Evolutionary conservation across 768 basidiomycete genomes (phyloP), one percentile per base, ranked within the genome.

Genomic region (Suillus subaureus): DNA sequence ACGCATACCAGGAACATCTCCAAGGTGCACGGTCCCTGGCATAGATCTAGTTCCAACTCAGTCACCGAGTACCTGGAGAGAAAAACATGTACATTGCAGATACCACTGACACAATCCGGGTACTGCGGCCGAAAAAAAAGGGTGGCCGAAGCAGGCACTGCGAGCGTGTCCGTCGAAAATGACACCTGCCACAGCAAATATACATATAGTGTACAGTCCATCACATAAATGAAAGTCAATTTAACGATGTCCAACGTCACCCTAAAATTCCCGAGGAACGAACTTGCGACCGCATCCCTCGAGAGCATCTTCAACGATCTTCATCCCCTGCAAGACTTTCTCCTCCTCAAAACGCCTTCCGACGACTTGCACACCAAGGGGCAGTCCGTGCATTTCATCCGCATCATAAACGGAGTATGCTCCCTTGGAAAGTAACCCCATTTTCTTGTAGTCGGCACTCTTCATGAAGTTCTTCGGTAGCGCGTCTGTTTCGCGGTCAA

Each of bases 301-400:
- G n/a, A 76, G 68, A 21, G 74, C 74, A 2, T 64, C 66, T 52
- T 86, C 79, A 57, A 90, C 78, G 7, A 91, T 80, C 69, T 85
- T 84, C 86, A 91, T 90, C 2, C 85, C 89, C 70, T 87, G 85
- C 8, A 92, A 67, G 3, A 90, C 89, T 70, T 87, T 87, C 75
- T 93, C 91, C 75, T 92, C 91, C 72, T 90, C 87, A 47, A 90
- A 80, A 49, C 86, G 78, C 54, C 82, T 77, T 2, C 89, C 89
- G 1, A 86, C 81, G 39, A 92, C 74, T 71, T 92, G 89, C 13
- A 91, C 84, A 2, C 89, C 88, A 2, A 92, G 71, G 0, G 91
- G 89, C 6, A 91, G 77, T 8, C 90, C 90, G 64, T 87, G 82
- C 87, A 90, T 90, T 65, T 83, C 81, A 16, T 84, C 77, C 1